Evolutionary conservation across 2,329 filamentous ascomycete species (phyloP).

Genomic region (Metarhizium brunneum): DNA sequence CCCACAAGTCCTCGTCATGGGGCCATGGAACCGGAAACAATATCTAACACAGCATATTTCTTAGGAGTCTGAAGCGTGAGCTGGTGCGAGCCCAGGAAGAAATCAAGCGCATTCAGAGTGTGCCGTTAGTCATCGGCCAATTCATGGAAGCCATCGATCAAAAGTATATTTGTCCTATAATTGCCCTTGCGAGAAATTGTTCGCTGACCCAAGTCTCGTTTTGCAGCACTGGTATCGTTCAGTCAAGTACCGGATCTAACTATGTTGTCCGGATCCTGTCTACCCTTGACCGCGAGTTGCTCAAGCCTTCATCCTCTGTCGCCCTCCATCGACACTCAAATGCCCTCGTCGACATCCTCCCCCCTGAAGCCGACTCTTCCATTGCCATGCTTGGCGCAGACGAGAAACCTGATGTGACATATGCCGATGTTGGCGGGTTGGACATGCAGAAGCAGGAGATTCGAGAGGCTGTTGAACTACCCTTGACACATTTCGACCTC

Average conservation of each 20-base stretch:
- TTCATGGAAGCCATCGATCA: constrained; percentile 99
- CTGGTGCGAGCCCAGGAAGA: constrained; percentile 96
- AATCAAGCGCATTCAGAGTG: constrained; percentile 98
- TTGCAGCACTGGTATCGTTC: constrained; percentile 89
- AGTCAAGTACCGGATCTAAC: constrained; percentile 96
- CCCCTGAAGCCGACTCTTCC: constrained; percentile 96
- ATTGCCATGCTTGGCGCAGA: constrained; percentile 96
- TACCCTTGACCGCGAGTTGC: constrained; percentile 92
- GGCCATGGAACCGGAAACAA: neutral
- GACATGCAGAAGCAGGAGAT: constrained; percentile 99
- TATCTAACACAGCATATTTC: constrained; percentile 13
- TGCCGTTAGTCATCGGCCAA: constrained; percentile 94
- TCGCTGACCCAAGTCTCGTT: neutral
- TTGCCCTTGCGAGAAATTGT: neutral
- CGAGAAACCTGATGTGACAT: constrained; percentile 97
- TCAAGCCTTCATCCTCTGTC: constrained; percentile 96
- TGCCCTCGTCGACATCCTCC: constrained; percentile 94
- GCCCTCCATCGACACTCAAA: constrained; percentile 98
- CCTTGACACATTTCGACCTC: constrained; percentile 93
- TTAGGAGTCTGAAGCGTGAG: constrained; percentile 88
- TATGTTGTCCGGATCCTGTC: constrained; percentile 98
- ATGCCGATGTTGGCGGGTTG: constrained; percentile 92
- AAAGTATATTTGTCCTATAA: constrained; percentile 53
- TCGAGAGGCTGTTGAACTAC: constrained; percentile 91
- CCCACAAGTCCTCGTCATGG: neutral